phyloP scores from a whole-genome alignment of 1,284 basidiomycete genomes.

The Cutaneotrichosporon sp. region DNA sequence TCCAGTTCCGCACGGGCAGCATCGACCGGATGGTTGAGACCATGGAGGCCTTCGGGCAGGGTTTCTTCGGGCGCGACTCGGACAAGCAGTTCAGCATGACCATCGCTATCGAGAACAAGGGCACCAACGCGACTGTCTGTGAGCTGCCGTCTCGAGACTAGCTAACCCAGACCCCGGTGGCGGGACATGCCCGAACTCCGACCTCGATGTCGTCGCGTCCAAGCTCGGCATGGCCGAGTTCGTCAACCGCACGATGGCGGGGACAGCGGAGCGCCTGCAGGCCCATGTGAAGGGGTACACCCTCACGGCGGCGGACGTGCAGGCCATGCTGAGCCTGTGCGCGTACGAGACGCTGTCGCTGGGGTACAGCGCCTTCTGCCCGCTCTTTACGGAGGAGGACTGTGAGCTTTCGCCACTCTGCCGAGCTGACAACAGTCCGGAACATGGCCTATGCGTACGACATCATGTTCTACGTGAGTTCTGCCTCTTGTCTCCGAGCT shows the following conservation, averaged over 20 bases:
- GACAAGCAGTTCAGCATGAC: constrained; percentile 74
- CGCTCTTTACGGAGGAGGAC: constrained; percentile 83
- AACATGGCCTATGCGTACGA: constrained; percentile 77
- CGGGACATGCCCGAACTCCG: constrained; percentile 63
- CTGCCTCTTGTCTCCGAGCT: background rate
- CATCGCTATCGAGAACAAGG: constrained; percentile 59
- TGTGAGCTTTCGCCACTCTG: constrained; percentile 8
- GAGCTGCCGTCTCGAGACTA: constrained; percentile 43
- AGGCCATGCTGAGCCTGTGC: constrained; percentile 57
- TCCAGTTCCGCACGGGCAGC: constrained; percentile 72
- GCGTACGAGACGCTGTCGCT: constrained; percentile 89
- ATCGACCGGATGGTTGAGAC: constrained; percentile 84
- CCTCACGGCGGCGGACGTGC: constrained; percentile 31
- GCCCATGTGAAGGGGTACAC: constrained; percentile 20
- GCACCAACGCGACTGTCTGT: constrained; percentile 55
- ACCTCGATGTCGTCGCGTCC: constrained; percentile 63
- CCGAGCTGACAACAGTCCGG: constrained; percentile 57
- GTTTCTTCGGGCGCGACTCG: constrained; percentile 78
- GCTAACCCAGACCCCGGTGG: background rate
- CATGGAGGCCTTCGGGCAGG: constrained; percentile 79
- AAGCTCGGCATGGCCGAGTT: constrained; percentile 60
- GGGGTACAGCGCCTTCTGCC: constrained; percentile 86
- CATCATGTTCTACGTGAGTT: constrained; percentile 23
- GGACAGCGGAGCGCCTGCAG: constrained; percentile 13
- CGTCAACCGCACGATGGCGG: constrained; percentile 57